phyloP scores from a whole-genome alignment of 805 yeast species.

The Hanseniaspora meyeri region DNA sequence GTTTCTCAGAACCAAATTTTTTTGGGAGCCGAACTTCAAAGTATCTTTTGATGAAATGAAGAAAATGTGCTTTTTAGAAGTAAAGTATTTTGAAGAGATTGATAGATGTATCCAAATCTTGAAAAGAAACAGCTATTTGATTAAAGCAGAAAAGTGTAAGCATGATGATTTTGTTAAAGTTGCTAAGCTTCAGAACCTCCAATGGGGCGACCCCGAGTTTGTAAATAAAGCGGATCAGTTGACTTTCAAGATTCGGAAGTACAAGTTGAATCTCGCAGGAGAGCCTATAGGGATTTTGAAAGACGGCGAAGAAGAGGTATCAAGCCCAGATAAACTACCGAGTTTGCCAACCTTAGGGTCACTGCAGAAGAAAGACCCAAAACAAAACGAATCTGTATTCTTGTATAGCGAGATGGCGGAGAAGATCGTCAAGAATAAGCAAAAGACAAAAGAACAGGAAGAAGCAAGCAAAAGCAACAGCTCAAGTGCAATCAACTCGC shows the following conservation, averaged over 20 bases:
- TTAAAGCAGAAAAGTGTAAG: not conserved
- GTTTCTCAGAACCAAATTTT: slow-evolving; percentile 46
- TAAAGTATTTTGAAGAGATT: slow-evolving; percentile 33
- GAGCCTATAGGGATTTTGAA: slow-evolving; percentile 6
- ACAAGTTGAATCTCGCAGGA: slow-evolving; percentile 6
- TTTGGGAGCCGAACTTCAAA: slow-evolving; percentile 45
- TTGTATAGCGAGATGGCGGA: slow-evolving; percentile 3
- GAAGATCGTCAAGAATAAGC: slow-evolving; percentile 2
- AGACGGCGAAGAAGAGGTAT: not conserved
- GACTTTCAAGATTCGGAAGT: not conserved
- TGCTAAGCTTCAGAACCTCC: slow-evolving; percentile 3
- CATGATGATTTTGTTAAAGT: slow-evolving; percentile 6
- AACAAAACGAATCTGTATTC: not conserved
- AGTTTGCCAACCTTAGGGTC: slow-evolving; percentile 3
- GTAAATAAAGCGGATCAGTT: not conserved
- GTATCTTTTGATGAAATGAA: slow-evolving; percentile 48
- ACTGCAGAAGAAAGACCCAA: not conserved
- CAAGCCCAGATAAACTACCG: not conserved
- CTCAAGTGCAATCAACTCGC: not conserved
- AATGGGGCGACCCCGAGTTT: slow-evolving; percentile 13
- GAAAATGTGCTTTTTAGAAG: slow-evolving; percentile 33
- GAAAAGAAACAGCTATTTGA: slow-evolving; percentile 14
- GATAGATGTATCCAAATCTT: slow-evolving; percentile 27
- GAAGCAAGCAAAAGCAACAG: not conserved
- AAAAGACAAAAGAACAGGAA: slow-evolving; percentile 1